phyloP scores from a whole-genome alignment of 805 yeast species.

The Cyberlindnera mississippiensis region DNA sequence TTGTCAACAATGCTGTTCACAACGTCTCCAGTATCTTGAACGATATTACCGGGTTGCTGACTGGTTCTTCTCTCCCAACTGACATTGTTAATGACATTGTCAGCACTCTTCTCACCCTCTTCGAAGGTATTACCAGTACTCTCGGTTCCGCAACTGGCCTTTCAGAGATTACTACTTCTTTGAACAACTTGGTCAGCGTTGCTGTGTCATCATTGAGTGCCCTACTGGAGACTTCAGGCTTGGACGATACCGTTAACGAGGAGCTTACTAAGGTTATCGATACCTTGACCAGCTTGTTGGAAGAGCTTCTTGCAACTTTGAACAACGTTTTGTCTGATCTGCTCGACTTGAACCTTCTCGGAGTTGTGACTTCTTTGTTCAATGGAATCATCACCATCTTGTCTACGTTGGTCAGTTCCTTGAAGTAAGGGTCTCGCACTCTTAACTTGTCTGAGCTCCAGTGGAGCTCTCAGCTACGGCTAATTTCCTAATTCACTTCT shows the following conservation, averaged over 20 bases:
- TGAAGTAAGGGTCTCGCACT: too few species aligned
- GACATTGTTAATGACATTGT: conserved; percentile 5
- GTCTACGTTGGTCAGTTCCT: conserved; percentile 6
- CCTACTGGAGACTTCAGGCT: conserved; percentile 7
- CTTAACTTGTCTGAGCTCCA: too few species aligned
- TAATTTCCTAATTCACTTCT: too few species aligned
- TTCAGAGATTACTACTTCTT: conserved; percentile 8
- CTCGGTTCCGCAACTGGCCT: conserved; percentile 12
- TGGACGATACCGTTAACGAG: conserved; percentile 4
- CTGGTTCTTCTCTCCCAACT: conserved; percentile 9
- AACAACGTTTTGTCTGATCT: conserved; percentile 4
- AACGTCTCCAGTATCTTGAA: conserved; percentile 4
- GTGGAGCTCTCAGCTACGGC: too few species aligned
- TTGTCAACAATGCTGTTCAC: conserved; percentile 3
- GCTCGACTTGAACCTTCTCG: conserved; percentile 15
- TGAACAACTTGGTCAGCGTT: conserved; percentile 7
- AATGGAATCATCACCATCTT: conserved; percentile 11
- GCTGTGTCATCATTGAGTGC: conserved; percentile 13
- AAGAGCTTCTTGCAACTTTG: conserved; percentile 8
- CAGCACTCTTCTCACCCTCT: conserved; percentile 4
- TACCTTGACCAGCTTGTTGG: conserved; percentile 3
- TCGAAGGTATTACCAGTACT: conserved; percentile 11
- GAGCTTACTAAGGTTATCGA: conserved; percentile 4
- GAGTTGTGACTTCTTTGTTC: conserved; percentile 16
- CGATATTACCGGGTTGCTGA: conserved; percentile 4